Evolutionary conservation across 2,329 filamentous ascomycete species (phyloP), one percentile per base, ranked within the genome.

Genomic region (Fusarium albosuccineum): DNA sequence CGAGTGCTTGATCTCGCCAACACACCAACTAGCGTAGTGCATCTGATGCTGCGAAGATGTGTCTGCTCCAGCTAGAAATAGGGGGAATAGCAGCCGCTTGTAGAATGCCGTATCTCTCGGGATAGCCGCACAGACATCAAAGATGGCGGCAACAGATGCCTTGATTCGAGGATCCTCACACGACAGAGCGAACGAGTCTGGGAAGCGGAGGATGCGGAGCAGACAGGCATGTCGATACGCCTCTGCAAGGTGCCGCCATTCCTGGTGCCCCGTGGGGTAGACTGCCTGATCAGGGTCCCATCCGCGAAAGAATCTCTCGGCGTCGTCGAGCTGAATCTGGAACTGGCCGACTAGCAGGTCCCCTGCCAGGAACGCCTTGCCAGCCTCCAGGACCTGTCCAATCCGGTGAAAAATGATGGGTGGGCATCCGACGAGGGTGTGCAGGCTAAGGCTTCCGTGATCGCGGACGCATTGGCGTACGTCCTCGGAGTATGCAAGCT

Each of bases 191-290:
- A 75, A 76, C 0, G 74, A 42, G 39, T 76, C 62, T 0, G 74
- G 70, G 30, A 74, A 75, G 0, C 74, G 67, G 17, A 74, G 63
- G 2, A 72, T 53, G 2, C 74, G 66, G 3, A 76, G 67, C 0
- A 76, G 60, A n/a, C 73, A 76, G 0, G 73, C 73, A n/a, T 76
- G 72, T 10, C 71, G 59, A 29, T 73, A 76, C 1, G 74, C 74
- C n/a, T 74, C 70, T 4, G 74, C 74, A 0, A 76, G 55, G 1
- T 67, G 66, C 11, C 57, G 67, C 74, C 74, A 76, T 56, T 76
- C 74, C 8, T 53, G 49, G 8, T 76, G 64, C 3, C 26, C 42
- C 3, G 72, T 76, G 9, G 74, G 73, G 54, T 76, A 76, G 3
- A 66, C 53, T 6, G 66, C 62, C 17, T 65, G 45, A 3, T 75